Conservation (phyloP, 768 basidiomycete species). For the Agaricus subrufescens region DNA sequence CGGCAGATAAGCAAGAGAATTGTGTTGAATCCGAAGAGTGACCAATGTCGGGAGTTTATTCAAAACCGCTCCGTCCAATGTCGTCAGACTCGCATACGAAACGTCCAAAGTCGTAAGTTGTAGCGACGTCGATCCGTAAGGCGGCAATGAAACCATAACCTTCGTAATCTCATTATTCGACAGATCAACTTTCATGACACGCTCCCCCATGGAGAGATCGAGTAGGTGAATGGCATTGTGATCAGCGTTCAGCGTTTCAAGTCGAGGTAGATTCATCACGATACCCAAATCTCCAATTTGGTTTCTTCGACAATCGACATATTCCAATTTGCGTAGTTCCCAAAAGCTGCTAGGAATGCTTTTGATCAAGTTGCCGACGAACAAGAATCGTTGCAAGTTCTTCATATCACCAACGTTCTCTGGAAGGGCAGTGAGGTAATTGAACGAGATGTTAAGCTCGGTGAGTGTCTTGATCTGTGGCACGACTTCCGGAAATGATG, state of each 20-base stretch:
- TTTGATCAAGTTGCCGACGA: slow-evolving; percentile 83
- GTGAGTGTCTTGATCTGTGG: slow-evolving; percentile 66
- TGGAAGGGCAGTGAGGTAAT: slow-evolving; percentile 78
- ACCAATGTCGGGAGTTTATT: slow-evolving; percentile 69
- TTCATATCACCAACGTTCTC: slow-evolving; percentile 69
- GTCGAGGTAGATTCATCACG: slow-evolving; percentile 62
- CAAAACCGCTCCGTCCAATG: slow-evolving; percentile 71
- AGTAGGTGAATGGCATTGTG: slow-evolving; percentile 81
- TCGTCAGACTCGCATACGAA: slow-evolving; percentile 39
- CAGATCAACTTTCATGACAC: slow-evolving; percentile 62
- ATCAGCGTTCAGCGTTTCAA: slow-evolving; percentile 70
- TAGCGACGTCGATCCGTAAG: slow-evolving; percentile 37
- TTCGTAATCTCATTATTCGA: slow-evolving; percentile 89
- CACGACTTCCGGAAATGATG: slow-evolving; percentile 66
- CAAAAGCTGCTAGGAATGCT: slow-evolving; percentile 61
- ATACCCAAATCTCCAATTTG: slow-evolving; percentile 69
- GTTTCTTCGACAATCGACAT: slow-evolving; percentile 86
- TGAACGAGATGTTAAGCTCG: slow-evolving; percentile 94
- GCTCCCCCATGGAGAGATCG: slow-evolving; percentile 70
- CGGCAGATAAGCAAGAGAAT: slow-evolving; percentile 79
- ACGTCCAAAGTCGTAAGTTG: slow-evolving; percentile 24
- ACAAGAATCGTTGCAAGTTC: slow-evolving; percentile 64
- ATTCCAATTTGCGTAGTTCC: slow-evolving; percentile 53
- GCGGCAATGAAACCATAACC: slow-evolving; percentile 54
- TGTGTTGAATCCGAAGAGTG: slow-evolving; percentile 76